Percentiles rank a stretch among this genome's conserved stretches.
phyloP scores from a whole-genome alignment of 305 asterid species.

The Fraxinus latifolia region DNA sequence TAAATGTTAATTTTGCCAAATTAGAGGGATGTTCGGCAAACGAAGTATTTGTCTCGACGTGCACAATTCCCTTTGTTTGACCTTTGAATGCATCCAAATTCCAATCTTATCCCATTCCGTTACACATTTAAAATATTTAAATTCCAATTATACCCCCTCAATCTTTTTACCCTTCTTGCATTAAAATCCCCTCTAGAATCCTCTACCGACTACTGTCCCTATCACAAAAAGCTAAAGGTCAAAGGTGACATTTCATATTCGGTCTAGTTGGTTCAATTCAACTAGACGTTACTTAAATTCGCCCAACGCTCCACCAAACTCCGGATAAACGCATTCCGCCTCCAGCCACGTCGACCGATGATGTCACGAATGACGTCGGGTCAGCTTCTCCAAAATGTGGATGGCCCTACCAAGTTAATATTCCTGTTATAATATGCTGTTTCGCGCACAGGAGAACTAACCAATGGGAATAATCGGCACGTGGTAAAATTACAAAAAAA shows the following conservation, averaged over 20 bases:
- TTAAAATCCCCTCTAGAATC: not conserved
- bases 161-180: not conserved
- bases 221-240: not conserved
- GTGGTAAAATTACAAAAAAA: not conserved
- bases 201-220: not conserved
- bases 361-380: constrained; percentile 28
- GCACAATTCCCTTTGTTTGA: not conserved
- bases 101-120: not conserved
- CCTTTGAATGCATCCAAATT: constrained; percentile 7
- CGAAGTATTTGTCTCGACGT: not conserved
- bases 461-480: not conserved
- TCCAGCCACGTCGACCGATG: constrained; percentile 20
- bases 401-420: not conserved
- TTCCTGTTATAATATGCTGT: not conserved
- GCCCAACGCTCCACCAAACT: not conserved
- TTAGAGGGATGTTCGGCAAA: not conserved
- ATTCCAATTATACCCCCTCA: not conserved
- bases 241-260: constrained; percentile 1
- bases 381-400: constrained; percentile 14
- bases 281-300: constrained; percentile 3
- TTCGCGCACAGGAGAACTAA: not conserved
- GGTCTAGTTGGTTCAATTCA: constrained; percentile 5
- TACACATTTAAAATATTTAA: not conserved
- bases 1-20: not conserved
- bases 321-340: not conserved